These are phyloP conservation scores for Phytophthora pinifolia DNA, from an alignment of 352 stramenopile species.

Conservation along the genomic window DNA sequence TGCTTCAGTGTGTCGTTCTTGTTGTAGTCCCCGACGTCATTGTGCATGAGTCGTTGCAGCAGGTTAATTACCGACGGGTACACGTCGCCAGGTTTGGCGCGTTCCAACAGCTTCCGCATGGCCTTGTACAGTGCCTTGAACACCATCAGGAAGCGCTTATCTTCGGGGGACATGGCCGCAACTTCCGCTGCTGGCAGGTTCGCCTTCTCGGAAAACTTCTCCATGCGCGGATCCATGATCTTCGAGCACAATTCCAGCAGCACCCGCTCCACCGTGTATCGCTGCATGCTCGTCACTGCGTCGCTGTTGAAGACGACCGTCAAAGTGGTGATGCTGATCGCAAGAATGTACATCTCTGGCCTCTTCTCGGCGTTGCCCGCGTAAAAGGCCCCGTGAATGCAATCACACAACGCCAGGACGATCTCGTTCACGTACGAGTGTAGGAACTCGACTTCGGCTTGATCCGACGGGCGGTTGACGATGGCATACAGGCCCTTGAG, in stretches of 20 bases:
- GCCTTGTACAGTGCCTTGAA: conserved; percentile 74
- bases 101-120: conserved; percentile 54
- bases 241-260: conserved; percentile 75
- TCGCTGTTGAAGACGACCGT: conserved; percentile 61
- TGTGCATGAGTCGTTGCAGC: conserved; percentile 76
- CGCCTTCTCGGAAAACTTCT: conserved; percentile 47
- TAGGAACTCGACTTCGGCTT: conserved; percentile 67
- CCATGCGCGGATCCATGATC: conserved; percentile 70
- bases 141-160: conserved; percentile 65
- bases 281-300: conserved; percentile 62
- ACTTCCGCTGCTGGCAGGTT: conserved; percentile 44
- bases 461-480: conserved; percentile 54
- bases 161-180: conserved; percentile 43
- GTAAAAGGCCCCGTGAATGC: conserved; percentile 73
- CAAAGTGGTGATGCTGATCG: conserved; percentile 70
- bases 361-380: conserved; percentile 59
- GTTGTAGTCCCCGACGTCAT: conserved; percentile 83
- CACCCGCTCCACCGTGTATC: conserved; percentile 75
- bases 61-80: conserved; percentile 80
- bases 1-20: conserved; percentile 67
- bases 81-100: conserved; percentile 63
- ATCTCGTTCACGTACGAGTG: conserved; percentile 82
- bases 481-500: conserved; percentile 84
- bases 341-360: conserved; percentile 69
- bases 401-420: conserved; percentile 67